Evolutionary conservation across 371 early-diverging fungal genomes (phyloP).

Genomic region (Saksenaea vasiformis): DNA sequence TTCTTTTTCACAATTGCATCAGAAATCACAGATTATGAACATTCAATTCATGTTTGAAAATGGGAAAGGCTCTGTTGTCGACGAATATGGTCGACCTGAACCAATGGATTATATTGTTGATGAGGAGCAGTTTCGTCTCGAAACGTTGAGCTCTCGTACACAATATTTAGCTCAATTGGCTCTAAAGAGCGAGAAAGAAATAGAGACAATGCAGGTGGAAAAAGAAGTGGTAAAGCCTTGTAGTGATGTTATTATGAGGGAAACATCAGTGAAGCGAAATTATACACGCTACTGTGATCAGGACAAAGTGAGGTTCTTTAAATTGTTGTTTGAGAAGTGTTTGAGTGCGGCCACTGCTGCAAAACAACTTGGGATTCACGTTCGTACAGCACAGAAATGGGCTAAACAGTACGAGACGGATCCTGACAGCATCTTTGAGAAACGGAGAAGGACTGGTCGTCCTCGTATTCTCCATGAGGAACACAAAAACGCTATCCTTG

Average conservation of each 20-base stretch:
- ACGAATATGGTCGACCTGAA: no score
- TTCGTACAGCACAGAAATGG: slow-evolving; percentile 18
- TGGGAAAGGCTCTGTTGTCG: no score
- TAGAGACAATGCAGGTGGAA: slow-evolving; percentile 9
- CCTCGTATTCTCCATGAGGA: slow-evolving; percentile 15
- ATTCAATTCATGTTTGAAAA: no score
- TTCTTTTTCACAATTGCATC: no score
- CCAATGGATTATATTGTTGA: no score
- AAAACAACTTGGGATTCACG: slow-evolving; percentile 18
- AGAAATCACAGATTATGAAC: no score
- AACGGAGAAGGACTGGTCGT: slow-evolving; percentile 7
- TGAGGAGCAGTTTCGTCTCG: no score
- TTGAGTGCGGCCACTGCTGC: slow-evolving; percentile 15
- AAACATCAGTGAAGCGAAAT: slow-evolving; percentile 12
- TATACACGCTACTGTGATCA: slow-evolving; percentile 18
- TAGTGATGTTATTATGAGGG: slow-evolving; percentile 13
- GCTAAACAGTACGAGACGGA: slow-evolving; percentile 15
- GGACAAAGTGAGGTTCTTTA: slow-evolving; percentile 16
- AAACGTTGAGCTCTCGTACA: no score
- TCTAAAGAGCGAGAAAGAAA: not conserved
- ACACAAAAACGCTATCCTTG: slow-evolving; percentile 14
- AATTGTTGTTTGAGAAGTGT: slow-evolving; percentile 12
- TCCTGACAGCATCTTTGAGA: slow-evolving; percentile 23
- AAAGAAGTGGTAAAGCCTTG: slow-evolving; percentile 6
- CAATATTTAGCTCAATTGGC: no score